Percentiles rank a stretch among this genome's conserved stretches.
phyloP scores from a whole-genome alignment of 257 asterid species.

The Apocynum venetum region DNA sequence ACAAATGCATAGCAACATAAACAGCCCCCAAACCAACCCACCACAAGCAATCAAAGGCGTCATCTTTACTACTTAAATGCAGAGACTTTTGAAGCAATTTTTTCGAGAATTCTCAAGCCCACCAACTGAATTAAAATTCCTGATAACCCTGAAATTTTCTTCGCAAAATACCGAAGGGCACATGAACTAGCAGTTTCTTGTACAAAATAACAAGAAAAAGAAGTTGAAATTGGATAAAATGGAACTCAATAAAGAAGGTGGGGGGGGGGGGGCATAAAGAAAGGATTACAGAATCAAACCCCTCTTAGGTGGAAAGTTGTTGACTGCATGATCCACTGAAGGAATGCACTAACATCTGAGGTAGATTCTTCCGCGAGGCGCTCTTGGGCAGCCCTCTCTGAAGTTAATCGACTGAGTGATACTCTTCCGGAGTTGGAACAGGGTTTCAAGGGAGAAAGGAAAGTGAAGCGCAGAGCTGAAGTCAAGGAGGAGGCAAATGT shows the following conservation, averaged over 20 bases:
- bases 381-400: not conserved
- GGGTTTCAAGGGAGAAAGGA: not conserved
- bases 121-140: conserved; percentile 6
- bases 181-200: not conserved
- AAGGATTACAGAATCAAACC: conserved; percentile 3
- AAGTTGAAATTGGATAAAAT: not conserved
- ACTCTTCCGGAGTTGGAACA: not conserved
- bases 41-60: conserved; percentile 29
- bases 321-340: not conserved
- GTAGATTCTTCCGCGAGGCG: not conserved
- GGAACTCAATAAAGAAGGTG: not conserved
- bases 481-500: conserved; percentile 19
- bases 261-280: no score
- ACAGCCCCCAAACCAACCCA: conserved; percentile 29
- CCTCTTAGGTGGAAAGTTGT: not conserved
- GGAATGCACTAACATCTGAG: conserved; percentile 13
- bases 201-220: not conserved
- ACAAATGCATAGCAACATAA: conserved; percentile 29
- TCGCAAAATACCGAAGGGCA: not conserved
- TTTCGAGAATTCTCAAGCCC: conserved; percentile 9
- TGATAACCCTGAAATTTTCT: not conserved
- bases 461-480: no score
- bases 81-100: conserved; percentile 8
- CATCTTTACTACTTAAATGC: conserved; percentile 19
- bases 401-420: not conserved